Evolutionary conservation across 1,139 yeast species (phyloP), one percentile per base, ranked within the genome.

Genomic region (Blastobotrys persicus): DNA sequence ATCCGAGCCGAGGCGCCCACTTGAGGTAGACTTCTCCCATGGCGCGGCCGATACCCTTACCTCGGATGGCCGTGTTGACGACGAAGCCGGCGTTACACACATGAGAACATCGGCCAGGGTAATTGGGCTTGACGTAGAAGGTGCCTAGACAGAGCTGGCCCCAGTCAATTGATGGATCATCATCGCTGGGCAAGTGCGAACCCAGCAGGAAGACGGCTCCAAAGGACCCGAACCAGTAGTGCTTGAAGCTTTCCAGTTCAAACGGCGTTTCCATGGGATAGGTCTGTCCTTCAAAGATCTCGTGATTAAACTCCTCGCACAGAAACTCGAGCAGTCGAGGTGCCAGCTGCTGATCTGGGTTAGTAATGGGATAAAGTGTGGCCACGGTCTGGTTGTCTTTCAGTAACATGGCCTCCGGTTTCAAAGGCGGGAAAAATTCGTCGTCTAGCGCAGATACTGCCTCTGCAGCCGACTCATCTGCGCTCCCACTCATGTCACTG

Each of bases 301-400:
- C 98, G 82, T 85, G 85, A 65, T 92, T 92, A 69, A 87, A 85
- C 70, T 92, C 98, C 62, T 89, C 97, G 58, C 94, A 82, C 38
- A 92, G 66, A 62, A 91, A 89, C 18, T 86, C 85, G 44, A 88
- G 67, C 20, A 92, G 73, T 0, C 89, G 92, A 3, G 39, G 39
- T 2, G 79, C 79, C 0, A 98, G 98, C 13, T 91, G 71, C 44
- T 76, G 70, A 19, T 73, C 73, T 0, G 82, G 75, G 20, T 80
- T 76, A 56, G 81, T 79, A 14, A 92, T 79, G 2, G 98, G 97
- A 62, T 88, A 88, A 52, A 91, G 83, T 4, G 97, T 89, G 1
- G 97, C 97, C 1, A 91, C 82, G 1, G 96, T 88, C 60, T 86
- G 91, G 7, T 92, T 92, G 66, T 91, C 97, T 63, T 87, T 85